Evolutionary conservation across 2,329 filamentous ascomycete species (phyloP), one percentile per base, ranked within the genome.

Genomic region (Blastomyces gilchristii): DNA sequence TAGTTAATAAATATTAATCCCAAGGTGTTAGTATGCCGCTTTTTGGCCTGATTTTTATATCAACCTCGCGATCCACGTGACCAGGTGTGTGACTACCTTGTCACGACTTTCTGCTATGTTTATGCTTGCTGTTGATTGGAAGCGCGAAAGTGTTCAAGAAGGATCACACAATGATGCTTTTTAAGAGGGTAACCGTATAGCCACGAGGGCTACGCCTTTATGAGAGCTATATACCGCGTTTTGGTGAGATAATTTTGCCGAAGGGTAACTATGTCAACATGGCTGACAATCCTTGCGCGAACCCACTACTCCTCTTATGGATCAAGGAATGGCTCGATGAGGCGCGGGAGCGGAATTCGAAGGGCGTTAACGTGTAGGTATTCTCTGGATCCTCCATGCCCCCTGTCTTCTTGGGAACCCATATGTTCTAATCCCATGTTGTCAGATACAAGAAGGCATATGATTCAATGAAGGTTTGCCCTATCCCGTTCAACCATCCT

Each of bases 251-350:
- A 12, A 28, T 28, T 49, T 49, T 12, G 22, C 41, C 4, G 14
- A n/a, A 28, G 25, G 31, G 7, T 4, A 22, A 22, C n/a, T 22
- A 12, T 45, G 54, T 34, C 9, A 62, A 16, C 52, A 68, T 67
- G 67, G 60, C 53, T 22, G 70, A 71, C 14, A 74, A 77, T 59
- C 68, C 70, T 16, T 87, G 83, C 67, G 82, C 85, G 18, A 94
- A 94, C 69, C 86, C 89, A 5, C 79, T 90, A 50, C 80, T 91
- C 9, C 80, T 92, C 12, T 77, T 78, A 67, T 92, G 88, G 85
- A 84, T 92, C 60, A 87, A 89, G 70, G 88, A 91, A 77, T 91
- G 87, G 87, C 82, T 88, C 59, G 87, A 91, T 54, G 72, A 82
- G 50, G 89, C 88, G 14, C 81, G 82, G 58, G 84, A 90, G 68